Evolutionary conservation across 495 filamentous ascomycete species (phyloP).

Genomic region (Aspergillus bertholletiae): DNA sequence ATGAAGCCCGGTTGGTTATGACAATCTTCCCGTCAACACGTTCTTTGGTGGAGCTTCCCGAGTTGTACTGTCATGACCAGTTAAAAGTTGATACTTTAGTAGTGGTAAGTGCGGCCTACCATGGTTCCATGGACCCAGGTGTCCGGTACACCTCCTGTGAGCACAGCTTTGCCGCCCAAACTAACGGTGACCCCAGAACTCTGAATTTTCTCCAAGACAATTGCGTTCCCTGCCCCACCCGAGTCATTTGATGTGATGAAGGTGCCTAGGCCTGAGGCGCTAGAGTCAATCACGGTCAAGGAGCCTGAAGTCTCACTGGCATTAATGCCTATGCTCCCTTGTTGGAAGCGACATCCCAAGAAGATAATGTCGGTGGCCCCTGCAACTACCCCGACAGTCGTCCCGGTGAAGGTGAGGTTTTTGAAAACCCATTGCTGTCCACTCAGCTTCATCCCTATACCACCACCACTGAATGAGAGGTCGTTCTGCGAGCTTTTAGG

Average conservation of each 20-base stretch:
- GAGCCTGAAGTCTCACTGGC: conserved; percentile 40
- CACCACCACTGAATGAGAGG: conserved; percentile 65
- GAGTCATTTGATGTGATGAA: conserved; percentile 28
- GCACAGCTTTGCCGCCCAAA: conserved; percentile 9
- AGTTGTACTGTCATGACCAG: conserved; percentile 10
- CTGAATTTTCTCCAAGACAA: conserved; percentile 27
- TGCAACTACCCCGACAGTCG: conserved; percentile 52
- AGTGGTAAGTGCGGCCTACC: conserved; percentile 10
- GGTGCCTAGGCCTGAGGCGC: conserved; percentile 36
- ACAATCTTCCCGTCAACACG: conserved; percentile 13
- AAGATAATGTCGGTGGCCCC: conserved; percentile 25
- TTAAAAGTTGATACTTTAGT: neutral
- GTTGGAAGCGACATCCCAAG: conserved; percentile 28
- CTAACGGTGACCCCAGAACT: conserved; percentile 22
- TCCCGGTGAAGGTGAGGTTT: conserved; percentile 54
- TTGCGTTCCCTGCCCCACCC: conserved; percentile 18
- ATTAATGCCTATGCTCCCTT: conserved; percentile 25
- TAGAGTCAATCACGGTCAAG: conserved; percentile 42
- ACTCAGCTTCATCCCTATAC: conserved; percentile 53
- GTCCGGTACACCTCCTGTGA: conserved; percentile 18
- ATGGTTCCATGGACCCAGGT: conserved; percentile 29
- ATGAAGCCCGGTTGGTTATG: conserved; percentile 11
- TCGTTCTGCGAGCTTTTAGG: conserved; percentile 25
- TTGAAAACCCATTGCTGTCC: conserved; percentile 74
- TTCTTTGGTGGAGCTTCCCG: conserved; percentile 8